phyloP scores from a whole-genome alignment of 1,284 basidiomycete genomes.

The Heterobasidion occidentale region DNA sequence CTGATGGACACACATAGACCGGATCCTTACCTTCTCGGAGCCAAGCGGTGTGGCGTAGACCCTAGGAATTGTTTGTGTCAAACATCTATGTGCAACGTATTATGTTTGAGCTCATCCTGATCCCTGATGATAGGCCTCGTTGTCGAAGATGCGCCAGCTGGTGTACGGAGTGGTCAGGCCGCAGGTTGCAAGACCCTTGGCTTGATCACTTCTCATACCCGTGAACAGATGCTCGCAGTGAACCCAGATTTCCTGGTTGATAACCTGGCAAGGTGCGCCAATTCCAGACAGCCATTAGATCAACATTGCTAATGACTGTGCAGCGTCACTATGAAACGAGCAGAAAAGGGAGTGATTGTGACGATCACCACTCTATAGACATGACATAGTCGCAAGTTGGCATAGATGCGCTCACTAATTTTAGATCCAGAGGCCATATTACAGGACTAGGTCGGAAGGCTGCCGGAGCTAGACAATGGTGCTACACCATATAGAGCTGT shows the following conservation, averaged over 20 bases:
- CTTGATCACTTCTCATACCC: slow-evolving; percentile 70
- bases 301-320: not conserved
- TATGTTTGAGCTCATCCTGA: slow-evolving; percentile 1
- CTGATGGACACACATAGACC: slow-evolving; percentile 44
- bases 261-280: slow-evolving; percentile 48
- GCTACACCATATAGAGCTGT: too few relatives aligned
- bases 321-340: slow-evolving; percentile 34
- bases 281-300: not conserved
- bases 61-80: slow-evolving; percentile 45
- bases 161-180: slow-evolving; percentile 64
- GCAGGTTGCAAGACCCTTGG: slow-evolving; percentile 78
- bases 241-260: slow-evolving; percentile 55
- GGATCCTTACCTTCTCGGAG: slow-evolving; percentile 79
- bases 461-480: too few relatives aligned
- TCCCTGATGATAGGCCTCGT: slow-evolving; percentile 51
- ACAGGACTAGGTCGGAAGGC: too few relatives aligned
- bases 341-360: slow-evolving; percentile 1
- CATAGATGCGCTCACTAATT: too few relatives aligned
- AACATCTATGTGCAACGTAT: not conserved
- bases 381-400: not conserved
- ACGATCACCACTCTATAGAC: slow-evolving; percentile 1
- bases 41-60: slow-evolving; percentile 50
- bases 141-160: slow-evolving; percentile 82
- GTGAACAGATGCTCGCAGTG: slow-evolving; percentile 50
- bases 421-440: too few relatives aligned